These are phyloP conservation scores for Fusarium haematococcum DNA, from an alignment of 2,329 filamentous ascomycete genomes.

Conservation along the genomic window DNA sequence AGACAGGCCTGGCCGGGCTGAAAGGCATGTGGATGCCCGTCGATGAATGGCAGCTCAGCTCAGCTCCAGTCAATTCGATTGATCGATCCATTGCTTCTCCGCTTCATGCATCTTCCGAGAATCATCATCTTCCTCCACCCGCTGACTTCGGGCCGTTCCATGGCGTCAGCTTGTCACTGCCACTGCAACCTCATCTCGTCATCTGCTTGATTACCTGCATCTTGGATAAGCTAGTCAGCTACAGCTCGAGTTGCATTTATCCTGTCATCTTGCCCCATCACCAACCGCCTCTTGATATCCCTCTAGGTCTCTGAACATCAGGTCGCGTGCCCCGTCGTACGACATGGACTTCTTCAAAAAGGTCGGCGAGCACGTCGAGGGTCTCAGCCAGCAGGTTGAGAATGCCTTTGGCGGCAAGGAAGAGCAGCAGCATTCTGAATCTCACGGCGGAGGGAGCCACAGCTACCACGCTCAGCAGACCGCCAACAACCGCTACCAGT, in stretches of 20 bases:
- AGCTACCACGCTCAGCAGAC: constrained; percentile 54
- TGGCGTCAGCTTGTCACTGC: constrained; percentile 34
- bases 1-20: neutral
- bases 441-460: constrained; percentile 56
- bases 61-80: constrained; percentile 18
- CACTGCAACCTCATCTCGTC: constrained; percentile 17
- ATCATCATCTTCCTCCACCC: neutral
- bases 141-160: constrained; percentile 13
- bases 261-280: neutral
- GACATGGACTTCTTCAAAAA: constrained; percentile 53
- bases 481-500: constrained; percentile 67
- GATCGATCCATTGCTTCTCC: constrained; percentile 24
- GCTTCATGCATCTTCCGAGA: constrained; percentile 4
- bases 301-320: neutral
- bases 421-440: constrained; percentile 59
- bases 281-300: constrained; percentile 4
- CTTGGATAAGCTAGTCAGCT: constrained; percentile 12
- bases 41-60: neutral
- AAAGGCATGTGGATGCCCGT: neutral
- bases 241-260: neutral
- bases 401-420: constrained; percentile 49
- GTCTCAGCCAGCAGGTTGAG: constrained; percentile 45
- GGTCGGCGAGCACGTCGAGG: constrained; percentile 38
- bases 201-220: constrained; percentile 18
- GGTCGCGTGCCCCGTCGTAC: constrained; percentile 4